Base-by-base conservation (phyloP, 805 yeast species). In the Lipomyces starkeyi region DNA sequence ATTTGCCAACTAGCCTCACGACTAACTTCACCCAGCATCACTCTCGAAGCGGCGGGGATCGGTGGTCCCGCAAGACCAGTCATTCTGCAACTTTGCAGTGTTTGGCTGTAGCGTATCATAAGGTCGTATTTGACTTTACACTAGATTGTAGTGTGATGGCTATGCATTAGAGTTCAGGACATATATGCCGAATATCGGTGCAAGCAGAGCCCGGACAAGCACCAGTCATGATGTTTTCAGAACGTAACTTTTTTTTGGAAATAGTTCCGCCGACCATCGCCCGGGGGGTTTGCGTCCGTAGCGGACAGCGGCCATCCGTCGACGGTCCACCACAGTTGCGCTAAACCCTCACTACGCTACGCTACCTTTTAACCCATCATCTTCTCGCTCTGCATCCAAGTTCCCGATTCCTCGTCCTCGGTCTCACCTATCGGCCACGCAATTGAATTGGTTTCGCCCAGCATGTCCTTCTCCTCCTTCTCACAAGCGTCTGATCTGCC, bases 401-500 rank as follows among this genome's bases (percentile, higher is more conserved):
- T n/a, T n/a, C 22, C 11, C 49, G 22, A 13, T 37, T 37, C 17
- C 43, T 43, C 49, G 11, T 9, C 17, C 14, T 11, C 14, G 14
- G 22, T 13, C 20, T 43, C 22, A 43, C 22, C 49, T 43, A n/a
- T 43, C 25, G 9, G 14, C 17, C 49, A n/a, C 20, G 22, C 49
- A n/a, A 43, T 17, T 53, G 27, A 53, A 53, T 53, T 53, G 56
- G 22, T 29, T 29, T 7, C 56, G 29, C 25, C 3, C 56, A 53
- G n/a, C 9, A 75, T 71, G 76, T 70, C 83, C 49, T 79, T 75
- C 73, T 79, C 86, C 29, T 79, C 83, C 66, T 88, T 88, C 77
- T 84, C 86, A 74, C 83, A 87, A 75, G 84, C 93, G 58, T 74
- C 88, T 64, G 93, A 91, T 73, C 86, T 93, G 75, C 87, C 94